phyloP scores from a whole-genome alignment of 2,329 filamentous ascomycete species.

The Lachnellula suecica region DNA sequence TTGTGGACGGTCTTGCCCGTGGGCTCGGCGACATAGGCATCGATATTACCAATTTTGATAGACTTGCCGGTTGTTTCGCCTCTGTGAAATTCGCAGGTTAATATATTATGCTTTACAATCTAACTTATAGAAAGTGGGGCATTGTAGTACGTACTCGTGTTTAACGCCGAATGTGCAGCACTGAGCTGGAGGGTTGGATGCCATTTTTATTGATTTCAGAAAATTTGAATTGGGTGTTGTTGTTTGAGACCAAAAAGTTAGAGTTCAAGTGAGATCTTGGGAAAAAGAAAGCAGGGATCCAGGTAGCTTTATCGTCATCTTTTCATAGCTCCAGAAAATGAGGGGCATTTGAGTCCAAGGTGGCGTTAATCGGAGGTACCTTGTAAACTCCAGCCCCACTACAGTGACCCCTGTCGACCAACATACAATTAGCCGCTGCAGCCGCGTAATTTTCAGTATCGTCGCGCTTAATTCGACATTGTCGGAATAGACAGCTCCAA shows the following conservation, averaged over 20 bases:
- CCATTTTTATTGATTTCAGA: no score
- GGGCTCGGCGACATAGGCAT: conserved; percentile 32
- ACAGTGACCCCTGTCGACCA: not conserved
- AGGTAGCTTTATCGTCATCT: no score
- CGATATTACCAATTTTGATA: conserved; percentile 31
- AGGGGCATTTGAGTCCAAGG: no score
- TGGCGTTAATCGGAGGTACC: no score
- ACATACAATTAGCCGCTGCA: not conserved
- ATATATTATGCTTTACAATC: conserved; percentile 1
- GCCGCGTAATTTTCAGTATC: conserved; percentile 1
- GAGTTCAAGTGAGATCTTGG: no score
- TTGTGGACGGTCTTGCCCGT: conserved; percentile 26
- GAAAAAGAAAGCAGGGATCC: no score
- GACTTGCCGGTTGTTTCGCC: conserved; percentile 29
- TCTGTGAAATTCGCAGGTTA: conserved; percentile 13
- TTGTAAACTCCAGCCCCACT: no score
- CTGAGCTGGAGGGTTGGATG: conserved; percentile 31
- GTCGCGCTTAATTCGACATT: not conserved
- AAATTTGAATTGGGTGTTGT: no score
- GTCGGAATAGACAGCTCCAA: conserved; percentile 2
- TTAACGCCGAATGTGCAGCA: conserved; percentile 35
- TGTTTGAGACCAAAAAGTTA: no score
- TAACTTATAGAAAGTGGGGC: no score
- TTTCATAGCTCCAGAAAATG: no score
- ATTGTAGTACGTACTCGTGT: conserved; percentile 28